Base-by-base conservation (phyloP, 768 basidiomycete species). In the Calocybe cyanea region DNA sequence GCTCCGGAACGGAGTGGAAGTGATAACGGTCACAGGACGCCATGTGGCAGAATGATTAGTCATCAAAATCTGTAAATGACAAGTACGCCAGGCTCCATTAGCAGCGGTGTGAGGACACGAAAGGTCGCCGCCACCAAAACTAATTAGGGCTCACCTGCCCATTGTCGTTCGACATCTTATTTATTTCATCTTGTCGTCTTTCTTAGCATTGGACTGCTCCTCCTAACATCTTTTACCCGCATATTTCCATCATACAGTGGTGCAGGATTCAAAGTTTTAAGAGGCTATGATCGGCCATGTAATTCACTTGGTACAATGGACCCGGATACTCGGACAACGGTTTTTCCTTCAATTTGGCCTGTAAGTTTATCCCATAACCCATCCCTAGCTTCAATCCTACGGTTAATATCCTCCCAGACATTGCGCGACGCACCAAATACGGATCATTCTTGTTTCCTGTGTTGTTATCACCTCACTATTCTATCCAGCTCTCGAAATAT, bases 391-490 rank as follows among this genome's bases (percentile, higher is more conserved):
- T 31, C 46, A 35, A 18, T 39, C 36, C 13, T 10, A 23, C 9
- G n/a, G n/a, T 39, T 53, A 31, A 53, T 32, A 20, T 18, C 24
- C 7, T 13, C 43, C 10, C 56, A 92, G 90, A 47, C 90, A 92
- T 60, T 92, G 90, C 57, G 88, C 91, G 51, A 89, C 85, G 1
- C 89, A 92, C 64, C 92, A 92, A 65, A 89, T 90, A 45, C 82
- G 89, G 43, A 81, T 93, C 39, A 89, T 94, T 61, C 77, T 94
- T 54, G 83, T 92, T 50, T 92, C 87, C 17, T 80, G 85, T 41
- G 78, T 92, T 47, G 90, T 93, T 52, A 92, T 93, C 60, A 87
- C 90, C 45, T 86, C 86, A 14, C 78, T 94, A 45, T 87, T 92
- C 59, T 92, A 91, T 54, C 92, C 92, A n/a, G 92, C 92, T 15